Percentiles rank a stretch among this genome's conserved stretches.
Conservation (phyloP, 108 stramenopile species). For the Cyclotella choctawhatcheeana region DNA sequence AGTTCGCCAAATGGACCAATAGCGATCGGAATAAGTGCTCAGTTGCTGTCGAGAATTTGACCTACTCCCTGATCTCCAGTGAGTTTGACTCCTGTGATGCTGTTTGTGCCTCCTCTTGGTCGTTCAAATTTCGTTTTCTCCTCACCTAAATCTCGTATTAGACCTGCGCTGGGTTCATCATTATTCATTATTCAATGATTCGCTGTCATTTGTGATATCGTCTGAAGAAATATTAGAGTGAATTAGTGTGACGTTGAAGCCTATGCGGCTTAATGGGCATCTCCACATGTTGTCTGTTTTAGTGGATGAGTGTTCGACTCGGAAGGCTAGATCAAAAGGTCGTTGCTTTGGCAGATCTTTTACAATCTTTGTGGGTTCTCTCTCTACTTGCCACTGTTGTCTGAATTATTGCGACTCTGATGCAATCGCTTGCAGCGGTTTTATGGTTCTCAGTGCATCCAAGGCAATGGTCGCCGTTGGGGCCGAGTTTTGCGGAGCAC, state of each 20-base stretch:
- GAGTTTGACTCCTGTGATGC: not conserved
- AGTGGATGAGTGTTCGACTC: not conserved
- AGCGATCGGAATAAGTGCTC: slow-evolving; percentile 3
- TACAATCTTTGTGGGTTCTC: not conserved
- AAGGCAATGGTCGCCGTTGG: slow-evolving; percentile 1
- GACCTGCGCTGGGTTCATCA: not conserved
- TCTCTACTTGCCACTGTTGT: not conserved
- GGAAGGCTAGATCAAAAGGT: slow-evolving; percentile 5
- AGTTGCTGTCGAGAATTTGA: not conserved
- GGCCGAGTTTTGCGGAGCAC: not conserved
- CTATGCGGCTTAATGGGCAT: not conserved
- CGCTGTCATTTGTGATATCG: not conserved
- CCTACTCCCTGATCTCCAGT: not conserved
- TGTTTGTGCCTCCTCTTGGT: not conserved
- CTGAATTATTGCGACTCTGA: not conserved
- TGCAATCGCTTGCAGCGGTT: not conserved
- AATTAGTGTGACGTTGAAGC: slow-evolving; percentile 7
- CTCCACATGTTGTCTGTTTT: not conserved
- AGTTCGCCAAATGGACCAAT: not conserved
- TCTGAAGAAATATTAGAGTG: not conserved
- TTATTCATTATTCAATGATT: not conserved
- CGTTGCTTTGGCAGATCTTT: not conserved
- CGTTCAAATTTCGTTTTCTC: not conserved
- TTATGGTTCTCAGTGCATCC: not conserved
- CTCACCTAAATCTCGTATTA: not conserved